Evolutionary conservation across 345 rosid species (phyloP).

Genomic region (Brassica carinata): DNA sequence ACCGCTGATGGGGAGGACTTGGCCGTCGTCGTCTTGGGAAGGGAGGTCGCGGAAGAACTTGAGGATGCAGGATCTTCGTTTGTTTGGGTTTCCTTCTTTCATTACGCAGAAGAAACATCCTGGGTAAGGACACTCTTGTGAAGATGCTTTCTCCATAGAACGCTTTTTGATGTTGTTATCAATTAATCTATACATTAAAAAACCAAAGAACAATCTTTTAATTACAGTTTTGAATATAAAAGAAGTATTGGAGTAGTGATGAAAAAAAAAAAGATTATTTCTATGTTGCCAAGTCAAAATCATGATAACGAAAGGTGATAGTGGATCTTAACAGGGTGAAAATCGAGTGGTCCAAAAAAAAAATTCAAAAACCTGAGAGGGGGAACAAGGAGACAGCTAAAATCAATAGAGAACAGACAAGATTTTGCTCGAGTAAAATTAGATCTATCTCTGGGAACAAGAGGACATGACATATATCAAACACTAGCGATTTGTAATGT

Average conservation of each 20-base stretch:
- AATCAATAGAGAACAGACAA: constrained; percentile 17
- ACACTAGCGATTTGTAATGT: neutral
- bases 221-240: neutral
- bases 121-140: constrained; percentile 94
- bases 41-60: constrained; percentile 97
- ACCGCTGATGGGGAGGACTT: constrained; percentile 97
- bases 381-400: constrained; percentile 29
- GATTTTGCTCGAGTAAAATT: constrained; percentile 14
- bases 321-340: constrained; percentile 34
- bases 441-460: constrained; percentile 24
- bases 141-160: constrained; percentile 75
- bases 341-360: constrained; percentile 22
- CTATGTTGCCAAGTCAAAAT: constrained; percentile 23
- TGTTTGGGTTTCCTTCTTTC: constrained; percentile 99
- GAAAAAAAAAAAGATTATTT: neutral
- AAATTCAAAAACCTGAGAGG: neutral
- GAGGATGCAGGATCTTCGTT: constrained; percentile 84
- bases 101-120: constrained; percentile 98
- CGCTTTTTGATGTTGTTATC: constrained; percentile 10
- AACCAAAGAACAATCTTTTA: neutral
- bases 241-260: neutral
- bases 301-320: constrained; percentile 37
- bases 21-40: constrained; percentile 93
- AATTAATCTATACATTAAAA: constrained; percentile 17
- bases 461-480: neutral